Evolutionary conservation across 2,329 filamentous ascomycete genomes (phyloP).

Genomic region (Huntiella savannae): DNA sequence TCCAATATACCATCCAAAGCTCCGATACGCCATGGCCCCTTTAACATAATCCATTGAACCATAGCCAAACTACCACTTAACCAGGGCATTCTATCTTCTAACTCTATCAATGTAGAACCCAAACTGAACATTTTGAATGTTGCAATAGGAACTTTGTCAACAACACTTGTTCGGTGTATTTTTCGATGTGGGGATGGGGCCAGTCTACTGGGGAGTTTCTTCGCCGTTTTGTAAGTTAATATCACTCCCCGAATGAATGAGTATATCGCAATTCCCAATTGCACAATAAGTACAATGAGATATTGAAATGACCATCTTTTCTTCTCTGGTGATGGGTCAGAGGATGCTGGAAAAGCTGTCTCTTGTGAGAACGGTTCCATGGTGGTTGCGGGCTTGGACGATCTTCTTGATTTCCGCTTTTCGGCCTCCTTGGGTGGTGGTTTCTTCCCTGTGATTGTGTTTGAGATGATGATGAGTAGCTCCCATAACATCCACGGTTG

Average conservation of each 20-base stretch:
- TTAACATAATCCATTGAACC: conserved; percentile 52
- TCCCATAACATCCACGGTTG: conserved; percentile 86
- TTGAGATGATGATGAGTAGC: conserved; percentile 52
- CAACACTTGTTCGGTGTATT: conserved; percentile 8
- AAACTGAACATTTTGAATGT: conserved; percentile 63
- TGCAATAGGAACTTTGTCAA: conserved; percentile 43
- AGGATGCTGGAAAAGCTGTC: not conserved
- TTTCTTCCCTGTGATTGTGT: conserved; percentile 18
- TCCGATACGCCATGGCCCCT: conserved; percentile 58
- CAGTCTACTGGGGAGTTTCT: conserved; percentile 12
- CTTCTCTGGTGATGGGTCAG: not conserved
- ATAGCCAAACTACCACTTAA: conserved; percentile 57
- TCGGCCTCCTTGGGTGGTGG: conserved; percentile 9
- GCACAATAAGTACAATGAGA: conserved; percentile 37
- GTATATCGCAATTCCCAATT: conserved; percentile 35
- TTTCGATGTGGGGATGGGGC: conserved; percentile 7
- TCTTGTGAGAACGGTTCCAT: not conserved
- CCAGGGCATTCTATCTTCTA: conserved; percentile 80
- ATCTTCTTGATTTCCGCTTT: conserved; percentile 6
- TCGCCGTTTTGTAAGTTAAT: conserved; percentile 14
- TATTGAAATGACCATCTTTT: conserved; percentile 23
- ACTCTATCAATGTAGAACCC: conserved; percentile 50
- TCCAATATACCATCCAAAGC: conserved; percentile 62
- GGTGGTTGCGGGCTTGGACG: not conserved
- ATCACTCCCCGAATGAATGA: conserved; percentile 47